A percentile compares a stretch with the other conserved stretches of the same genome.
Evolutionary conservation across 148 eudicot genomes (phyloP).

Genomic region (Gaultheria prostrata): DNA sequence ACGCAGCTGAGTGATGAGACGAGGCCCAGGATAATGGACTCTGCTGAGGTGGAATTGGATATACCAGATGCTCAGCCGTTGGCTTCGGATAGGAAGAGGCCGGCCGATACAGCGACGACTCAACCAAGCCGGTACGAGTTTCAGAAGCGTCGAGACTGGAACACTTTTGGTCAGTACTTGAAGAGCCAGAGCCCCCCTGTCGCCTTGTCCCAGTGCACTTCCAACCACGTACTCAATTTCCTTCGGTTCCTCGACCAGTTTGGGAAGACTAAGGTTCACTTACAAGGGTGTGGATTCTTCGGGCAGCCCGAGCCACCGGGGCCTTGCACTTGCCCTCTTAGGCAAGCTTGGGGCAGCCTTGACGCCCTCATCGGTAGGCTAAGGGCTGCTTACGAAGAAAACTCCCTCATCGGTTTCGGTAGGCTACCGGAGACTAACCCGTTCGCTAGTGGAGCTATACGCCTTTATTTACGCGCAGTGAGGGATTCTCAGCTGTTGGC

Average conservation of each 20-base stretch:
- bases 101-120: too few species aligned
- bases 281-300: slow-evolving; percentile 50
- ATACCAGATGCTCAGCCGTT: too few species aligned
- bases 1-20: slow-evolving; percentile 43
- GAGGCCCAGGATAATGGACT: slow-evolving; percentile 24
- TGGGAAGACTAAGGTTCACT: slow-evolving; percentile 70
- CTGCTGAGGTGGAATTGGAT: slow-evolving; percentile 35
- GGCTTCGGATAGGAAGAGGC: too few species aligned
- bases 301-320: slow-evolving; percentile 75
- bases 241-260: slow-evolving; percentile 61
- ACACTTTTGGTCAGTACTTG: slow-evolving; percentile 75
- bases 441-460: slow-evolving; percentile 55
- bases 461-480: slow-evolving; percentile 53
- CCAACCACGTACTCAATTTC: slow-evolving; percentile 58
- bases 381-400: slow-evolving; percentile 67
- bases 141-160: slow-evolving; percentile 77
- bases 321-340: slow-evolving; percentile 59
- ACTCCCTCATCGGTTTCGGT: too few species aligned
- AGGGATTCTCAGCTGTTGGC: slow-evolving; percentile 68
- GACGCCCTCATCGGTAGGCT: slow-evolving; percentile 70
- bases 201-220: slow-evolving; percentile 50
- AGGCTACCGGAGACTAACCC: slow-evolving; percentile 57
- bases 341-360: slow-evolving; percentile 78
- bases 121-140: slow-evolving; percentile 70
- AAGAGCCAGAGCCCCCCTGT: slow-evolving; percentile 70